Evolutionary conservation across 2,329 filamentous ascomycete species (phyloP), one percentile per base, ranked within the genome.

Genomic region (Ciborinia camelliae): DNA sequence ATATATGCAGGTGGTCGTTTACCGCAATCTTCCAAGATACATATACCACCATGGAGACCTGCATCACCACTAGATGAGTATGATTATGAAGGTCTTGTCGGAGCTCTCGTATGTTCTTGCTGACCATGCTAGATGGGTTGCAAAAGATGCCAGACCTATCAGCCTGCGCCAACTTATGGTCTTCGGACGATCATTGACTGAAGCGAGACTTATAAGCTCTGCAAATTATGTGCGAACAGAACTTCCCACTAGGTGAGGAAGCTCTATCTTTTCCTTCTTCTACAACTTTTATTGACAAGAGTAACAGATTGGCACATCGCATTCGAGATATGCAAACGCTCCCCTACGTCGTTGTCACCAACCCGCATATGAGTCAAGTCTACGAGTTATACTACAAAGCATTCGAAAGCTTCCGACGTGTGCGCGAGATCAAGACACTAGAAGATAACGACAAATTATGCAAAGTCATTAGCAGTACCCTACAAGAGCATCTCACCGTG

Each of bases 141-240:
- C 90, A 68, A 91, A 90, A 73, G 92, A 97, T 76, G 93, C 93
- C 57, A 86, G 92, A 61, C 95, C 95, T n/a, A 97, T 99, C 75
- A 97, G 92, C 79, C 81, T 99, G 72, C 90, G 95, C 65, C 95
- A 98, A 79, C 85, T 99, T 73, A 98, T 96, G 80, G 96, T 98
- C 73, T 99, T 98, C 78, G 95, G 95, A 37, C 89, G 95, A 55
- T 96, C 93, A 28, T 80, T 99, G 75, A 97, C 93, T 55, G 93
- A 98, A 78, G 84, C 87, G 60, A 89, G 96, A 65, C 83, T 99
- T 67, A 86, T 99, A 71, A 93, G 91, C 79, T 97, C 93, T 51
- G 95, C 95, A 67, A 99, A 99, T 79, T 99, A 99, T 81, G 93
- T 98, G 61, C 90, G 95, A 65, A 92, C 92, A 6, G 95, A 99